phyloP scores from a whole-genome alignment of 192 early-diverging fungal genomes.

The Spizellomyces sp. region DNA sequence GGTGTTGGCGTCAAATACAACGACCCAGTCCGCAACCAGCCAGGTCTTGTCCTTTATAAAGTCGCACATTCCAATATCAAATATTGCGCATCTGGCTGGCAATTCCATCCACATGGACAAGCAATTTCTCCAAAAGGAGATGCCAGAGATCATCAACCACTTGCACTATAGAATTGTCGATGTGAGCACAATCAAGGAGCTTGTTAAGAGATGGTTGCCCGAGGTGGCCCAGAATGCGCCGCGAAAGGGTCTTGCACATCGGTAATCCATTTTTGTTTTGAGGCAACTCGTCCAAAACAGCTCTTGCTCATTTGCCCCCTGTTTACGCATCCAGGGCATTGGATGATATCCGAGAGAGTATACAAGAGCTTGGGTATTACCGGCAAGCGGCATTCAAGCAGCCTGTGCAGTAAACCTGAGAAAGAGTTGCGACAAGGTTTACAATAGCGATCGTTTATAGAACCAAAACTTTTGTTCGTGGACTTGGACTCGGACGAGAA shows the following conservation, averaged over 20 bases:
- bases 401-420: neutral
- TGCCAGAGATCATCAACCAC: conserved; percentile 72
- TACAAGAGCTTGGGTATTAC: conserved; percentile 85
- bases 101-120: conserved; percentile 94
- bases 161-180: conserved; percentile 85
- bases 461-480: too few relatives aligned
- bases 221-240: conserved; percentile 54
- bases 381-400: neutral
- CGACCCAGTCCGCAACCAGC: conserved; percentile 68
- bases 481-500: too few relatives aligned
- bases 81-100: conserved; percentile 79
- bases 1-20: conserved; percentile 69
- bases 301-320: neutral
- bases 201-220: conserved; percentile 77
- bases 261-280: neutral
- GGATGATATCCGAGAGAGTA: conserved; percentile 92
- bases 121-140: conserved; percentile 77
- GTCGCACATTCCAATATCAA: conserved; percentile 60
- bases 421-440: too few relatives aligned
- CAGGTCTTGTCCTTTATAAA: conserved; percentile 74
- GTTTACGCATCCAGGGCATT: conserved; percentile 59
- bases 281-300: neutral
- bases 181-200: conserved; percentile 90
- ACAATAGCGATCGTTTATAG: too few relatives aligned
- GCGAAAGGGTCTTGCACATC: conserved; percentile 61